phyloP scores from a whole-genome alignment of 129 eudicot genomes.

The Saposhnikovia divaricata region DNA sequence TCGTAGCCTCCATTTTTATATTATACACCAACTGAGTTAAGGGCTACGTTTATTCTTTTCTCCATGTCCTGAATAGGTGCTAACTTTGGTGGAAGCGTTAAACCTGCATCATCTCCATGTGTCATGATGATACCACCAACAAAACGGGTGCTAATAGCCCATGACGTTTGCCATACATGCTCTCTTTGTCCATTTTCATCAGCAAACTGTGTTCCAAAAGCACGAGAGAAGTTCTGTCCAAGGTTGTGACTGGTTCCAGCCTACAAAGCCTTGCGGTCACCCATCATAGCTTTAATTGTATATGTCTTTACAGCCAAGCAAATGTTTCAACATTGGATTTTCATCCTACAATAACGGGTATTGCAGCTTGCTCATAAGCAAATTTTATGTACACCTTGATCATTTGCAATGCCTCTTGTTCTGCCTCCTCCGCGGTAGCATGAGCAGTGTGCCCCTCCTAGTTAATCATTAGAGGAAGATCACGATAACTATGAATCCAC shows the following conservation, averaged over 20 bases:
- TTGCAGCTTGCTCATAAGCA: slow-evolving; percentile 90
- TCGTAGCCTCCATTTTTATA: no score
- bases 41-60: no score
- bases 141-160: slow-evolving; percentile 97
- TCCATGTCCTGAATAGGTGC: slow-evolving; percentile 69
- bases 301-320: slow-evolving; percentile 96
- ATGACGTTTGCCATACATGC: slow-evolving; percentile 99
- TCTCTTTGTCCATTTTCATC: slow-evolving; percentile 91
- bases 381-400: slow-evolving; percentile 78
- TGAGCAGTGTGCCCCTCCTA: slow-evolving; percentile 99
- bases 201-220: slow-evolving; percentile 81
- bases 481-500: slow-evolving; percentile 97
- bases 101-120: slow-evolving; percentile 89
- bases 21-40: no score
- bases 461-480: slow-evolving; percentile 96
- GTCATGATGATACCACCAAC: slow-evolving; percentile 98
- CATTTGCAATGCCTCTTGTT: slow-evolving; percentile 92
- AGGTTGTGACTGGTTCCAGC: slow-evolving; percentile 98
- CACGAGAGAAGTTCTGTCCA: slow-evolving; percentile 96
- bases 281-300: slow-evolving; percentile 99
- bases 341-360: slow-evolving; percentile 92
- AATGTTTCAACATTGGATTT: slow-evolving; percentile 91
- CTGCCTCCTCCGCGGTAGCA: slow-evolving; percentile 86
- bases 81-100: slow-evolving; percentile 46
- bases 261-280: slow-evolving; percentile 91